phyloP scores from a whole-genome alignment of 352 stramenopile genomes.

The Pythium biforme region DNA sequence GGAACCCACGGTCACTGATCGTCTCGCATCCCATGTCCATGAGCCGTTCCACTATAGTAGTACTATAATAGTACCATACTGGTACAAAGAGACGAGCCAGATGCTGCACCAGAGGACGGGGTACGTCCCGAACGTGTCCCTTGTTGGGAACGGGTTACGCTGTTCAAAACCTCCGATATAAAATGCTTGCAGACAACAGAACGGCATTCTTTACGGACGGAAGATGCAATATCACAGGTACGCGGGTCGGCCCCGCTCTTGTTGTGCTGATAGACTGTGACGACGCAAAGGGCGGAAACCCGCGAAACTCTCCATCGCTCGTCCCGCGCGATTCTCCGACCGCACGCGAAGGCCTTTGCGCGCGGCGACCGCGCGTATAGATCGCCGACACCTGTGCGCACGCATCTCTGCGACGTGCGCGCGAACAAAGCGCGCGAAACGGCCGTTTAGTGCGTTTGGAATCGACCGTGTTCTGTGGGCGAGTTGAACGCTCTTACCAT shows the following conservation, averaged over 20 bases:
- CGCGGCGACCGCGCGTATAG: no score
- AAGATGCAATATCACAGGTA: not conserved
- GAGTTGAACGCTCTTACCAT: not conserved
- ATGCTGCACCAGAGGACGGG: no score
- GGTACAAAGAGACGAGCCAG: no score
- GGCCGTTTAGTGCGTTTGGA: not conserved
- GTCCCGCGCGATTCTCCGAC: not conserved
- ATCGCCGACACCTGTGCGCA: not conserved
- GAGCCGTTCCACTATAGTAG: no score
- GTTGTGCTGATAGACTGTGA: constrained; percentile 3
- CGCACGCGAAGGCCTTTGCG: not conserved
- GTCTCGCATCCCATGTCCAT: no score
- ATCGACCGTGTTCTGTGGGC: not conserved
- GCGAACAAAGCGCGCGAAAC: constrained; percentile 4
- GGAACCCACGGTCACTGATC: no score
- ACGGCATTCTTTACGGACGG: not conserved
- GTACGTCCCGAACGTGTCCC: no score
- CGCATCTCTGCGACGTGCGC: not conserved
- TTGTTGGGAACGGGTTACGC: no score
- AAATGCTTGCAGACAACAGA: not conserved
- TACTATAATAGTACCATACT: no score
- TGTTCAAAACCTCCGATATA: no score
- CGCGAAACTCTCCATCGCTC: not conserved
- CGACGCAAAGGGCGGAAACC: constrained; percentile 10
- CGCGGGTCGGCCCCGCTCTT: not conserved